Conservation (phyloP, 805 yeast species). For the Metschnikowia cerradonensis region DNA sequence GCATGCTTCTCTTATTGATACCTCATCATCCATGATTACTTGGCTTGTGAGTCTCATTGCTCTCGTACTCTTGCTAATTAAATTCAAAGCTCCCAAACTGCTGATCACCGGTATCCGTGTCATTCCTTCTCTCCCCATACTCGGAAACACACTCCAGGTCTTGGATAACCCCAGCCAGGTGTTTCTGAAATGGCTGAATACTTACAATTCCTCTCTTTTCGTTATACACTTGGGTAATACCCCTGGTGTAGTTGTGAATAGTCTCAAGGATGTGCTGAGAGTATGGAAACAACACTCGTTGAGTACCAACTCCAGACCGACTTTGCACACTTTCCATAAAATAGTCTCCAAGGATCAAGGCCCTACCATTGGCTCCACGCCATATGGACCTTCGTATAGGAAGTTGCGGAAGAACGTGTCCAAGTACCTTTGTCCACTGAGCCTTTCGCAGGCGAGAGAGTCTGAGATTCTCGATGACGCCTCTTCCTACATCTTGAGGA, state of each 20-base stretch:
- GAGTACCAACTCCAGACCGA: slow-evolving; percentile 65
- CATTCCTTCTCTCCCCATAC: slow-evolving; percentile 47
- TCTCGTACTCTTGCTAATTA: neutral
- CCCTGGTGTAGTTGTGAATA: slow-evolving; percentile 62
- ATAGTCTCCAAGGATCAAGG: slow-evolving; percentile 54
- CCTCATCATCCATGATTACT: neutral
- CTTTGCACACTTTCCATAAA: slow-evolving; percentile 62
- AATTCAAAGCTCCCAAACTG: neutral
- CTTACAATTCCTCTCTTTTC: slow-evolving; percentile 43
- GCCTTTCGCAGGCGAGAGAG: slow-evolving; percentile 26
- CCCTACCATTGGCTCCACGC: slow-evolving; percentile 64
- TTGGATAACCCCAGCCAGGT: slow-evolving; percentile 46
- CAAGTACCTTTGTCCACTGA: slow-evolving; percentile 35
- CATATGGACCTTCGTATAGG: slow-evolving; percentile 46
- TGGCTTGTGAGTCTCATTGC: neutral
- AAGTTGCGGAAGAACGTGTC: slow-evolving; percentile 48
- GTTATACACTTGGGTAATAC: slow-evolving; percentile 60
- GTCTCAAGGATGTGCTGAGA: slow-evolving; percentile 48
- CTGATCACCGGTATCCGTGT: slow-evolving; percentile 36
- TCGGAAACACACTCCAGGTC: slow-evolving; percentile 48
- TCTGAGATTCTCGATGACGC: slow-evolving; percentile 37
- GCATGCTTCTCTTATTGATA: neutral
- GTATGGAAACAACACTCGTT: slow-evolving; percentile 48
- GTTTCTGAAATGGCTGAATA: slow-evolving; percentile 43
- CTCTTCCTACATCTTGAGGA: slow-evolving; percentile 23